A percentile compares a stretch with the other conserved stretches of the same genome.
Evolutionary conservation across 345 rosid species (phyloP).

Genomic region (Turnera subulata): DNA sequence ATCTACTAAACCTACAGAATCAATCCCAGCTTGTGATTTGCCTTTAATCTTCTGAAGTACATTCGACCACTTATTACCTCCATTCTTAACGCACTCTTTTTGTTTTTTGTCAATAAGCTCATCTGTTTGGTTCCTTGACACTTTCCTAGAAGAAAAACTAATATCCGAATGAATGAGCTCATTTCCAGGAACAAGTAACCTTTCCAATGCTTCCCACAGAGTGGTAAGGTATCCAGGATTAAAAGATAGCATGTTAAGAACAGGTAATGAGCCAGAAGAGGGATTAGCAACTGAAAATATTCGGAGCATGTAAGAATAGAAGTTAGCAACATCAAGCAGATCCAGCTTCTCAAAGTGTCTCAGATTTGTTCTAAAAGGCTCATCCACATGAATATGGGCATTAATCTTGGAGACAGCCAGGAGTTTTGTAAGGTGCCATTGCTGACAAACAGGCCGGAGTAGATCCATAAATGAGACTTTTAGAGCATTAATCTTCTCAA

Average conservation of each 20-base stretch:
- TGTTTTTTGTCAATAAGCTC: slow-evolving; percentile 36
- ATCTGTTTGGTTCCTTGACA: slow-evolving; percentile 35
- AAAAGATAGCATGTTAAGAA: slow-evolving; percentile 89
- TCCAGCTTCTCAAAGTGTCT: slow-evolving; percentile 41
- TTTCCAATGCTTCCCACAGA: slow-evolving; percentile 66
- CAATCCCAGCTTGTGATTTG: slow-evolving; percentile 51
- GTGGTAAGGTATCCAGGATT: slow-evolving; percentile 69
- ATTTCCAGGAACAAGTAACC: slow-evolving; percentile 39
- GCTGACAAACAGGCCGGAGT: slow-evolving; percentile 74
- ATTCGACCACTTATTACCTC: slow-evolving; percentile 62
- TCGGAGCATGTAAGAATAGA: slow-evolving; percentile 80
- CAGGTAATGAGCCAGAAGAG: slow-evolving; percentile 59
- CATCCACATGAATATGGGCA: slow-evolving; percentile 26
- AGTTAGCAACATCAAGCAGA: slow-evolving; percentile 62
- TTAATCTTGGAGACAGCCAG: slow-evolving; percentile 46
- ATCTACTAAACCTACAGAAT: slow-evolving; percentile 25
- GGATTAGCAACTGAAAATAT: slow-evolving; percentile 64
- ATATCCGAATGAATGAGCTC: slow-evolving; percentile 15
- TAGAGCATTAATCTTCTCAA: slow-evolving; percentile 24
- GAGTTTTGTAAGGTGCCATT: slow-evolving; percentile 82
- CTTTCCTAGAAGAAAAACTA: slow-evolving; percentile 21
- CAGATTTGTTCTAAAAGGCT: slow-evolving; percentile 21
- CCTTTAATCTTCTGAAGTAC: slow-evolving; percentile 72
- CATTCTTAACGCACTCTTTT: slow-evolving; percentile 51
- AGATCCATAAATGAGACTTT: slow-evolving; percentile 55